phyloP scores from a whole-genome alignment of 2,329 filamentous ascomycete species.

The Fusarium sp. region DNA sequence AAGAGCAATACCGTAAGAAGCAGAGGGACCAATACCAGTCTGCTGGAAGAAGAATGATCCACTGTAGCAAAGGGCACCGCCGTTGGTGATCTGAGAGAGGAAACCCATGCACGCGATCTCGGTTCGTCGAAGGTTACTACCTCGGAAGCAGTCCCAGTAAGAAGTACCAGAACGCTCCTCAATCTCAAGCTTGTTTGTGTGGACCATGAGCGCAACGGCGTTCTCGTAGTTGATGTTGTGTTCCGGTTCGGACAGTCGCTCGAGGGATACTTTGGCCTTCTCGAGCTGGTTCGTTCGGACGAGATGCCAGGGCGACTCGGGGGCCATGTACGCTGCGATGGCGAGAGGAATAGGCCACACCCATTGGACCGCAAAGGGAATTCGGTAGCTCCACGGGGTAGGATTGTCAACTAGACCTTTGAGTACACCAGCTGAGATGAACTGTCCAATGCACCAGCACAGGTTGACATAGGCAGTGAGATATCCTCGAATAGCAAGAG shows the following conservation, averaged over 20 bases:
- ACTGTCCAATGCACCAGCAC: slow-evolving; percentile 55
- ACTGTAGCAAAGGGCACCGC: slow-evolving; percentile 52
- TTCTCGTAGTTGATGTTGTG: slow-evolving; percentile 49
- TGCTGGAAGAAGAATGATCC: slow-evolving; percentile 59
- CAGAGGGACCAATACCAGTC: slow-evolving; percentile 50
- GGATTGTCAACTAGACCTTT: slow-evolving; percentile 49
- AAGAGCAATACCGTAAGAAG: slow-evolving; percentile 54
- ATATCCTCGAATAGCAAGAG: slow-evolving; percentile 53
- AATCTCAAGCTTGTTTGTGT: slow-evolving; percentile 58
- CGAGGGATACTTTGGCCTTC: slow-evolving; percentile 44
- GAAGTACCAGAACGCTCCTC: slow-evolving; percentile 49
- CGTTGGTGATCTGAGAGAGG: slow-evolving; percentile 53
- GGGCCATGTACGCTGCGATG: slow-evolving; percentile 46
- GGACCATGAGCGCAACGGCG: slow-evolving; percentile 53
- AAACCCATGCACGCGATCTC: slow-evolving; percentile 56
- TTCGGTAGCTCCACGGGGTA: slow-evolving; percentile 50
- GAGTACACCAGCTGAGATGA: slow-evolving; percentile 53
- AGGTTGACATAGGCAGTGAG: slow-evolving; percentile 56
- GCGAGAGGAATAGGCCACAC: slow-evolving; percentile 48
- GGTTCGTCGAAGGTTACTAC: slow-evolving; percentile 56
- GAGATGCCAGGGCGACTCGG: slow-evolving; percentile 51
- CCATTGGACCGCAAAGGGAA: slow-evolving; percentile 55
- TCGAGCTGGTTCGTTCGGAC: slow-evolving; percentile 47
- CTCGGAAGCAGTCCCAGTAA: slow-evolving; percentile 59
- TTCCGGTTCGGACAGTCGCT: slow-evolving; percentile 45